phyloP scores from a whole-genome alignment of 805 yeast species.

The Yarrowia sp. region DNA sequence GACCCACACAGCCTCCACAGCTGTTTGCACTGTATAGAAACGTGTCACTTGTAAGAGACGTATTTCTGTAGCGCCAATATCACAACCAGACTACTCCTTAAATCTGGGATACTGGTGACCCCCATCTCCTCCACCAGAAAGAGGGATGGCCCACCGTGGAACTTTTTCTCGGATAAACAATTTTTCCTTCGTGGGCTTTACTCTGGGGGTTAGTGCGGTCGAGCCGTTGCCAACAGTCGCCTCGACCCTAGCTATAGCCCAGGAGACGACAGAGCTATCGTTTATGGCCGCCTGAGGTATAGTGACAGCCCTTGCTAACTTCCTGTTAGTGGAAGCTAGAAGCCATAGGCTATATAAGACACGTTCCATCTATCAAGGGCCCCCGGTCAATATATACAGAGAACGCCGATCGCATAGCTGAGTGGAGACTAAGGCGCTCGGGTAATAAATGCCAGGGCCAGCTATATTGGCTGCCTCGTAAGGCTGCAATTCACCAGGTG shows the following conservation, averaged over 20 bases:
- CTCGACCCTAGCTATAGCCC: neutral
- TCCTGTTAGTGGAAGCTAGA: neutral
- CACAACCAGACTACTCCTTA: neutral
- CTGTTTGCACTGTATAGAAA: no score
- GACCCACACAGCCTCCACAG: neutral
- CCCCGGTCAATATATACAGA: neutral
- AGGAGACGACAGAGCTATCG: neutral
- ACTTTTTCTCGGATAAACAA: neutral
- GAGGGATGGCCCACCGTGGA: neutral
- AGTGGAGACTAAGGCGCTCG: neutral
- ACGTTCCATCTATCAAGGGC: no score
- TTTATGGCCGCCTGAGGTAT: no score
- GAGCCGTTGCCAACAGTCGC: neutral
- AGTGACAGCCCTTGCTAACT: neutral
- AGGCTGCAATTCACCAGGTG: neutral
- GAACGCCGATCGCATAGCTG: neutral
- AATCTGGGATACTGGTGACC: neutral
- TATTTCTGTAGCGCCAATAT: no score
- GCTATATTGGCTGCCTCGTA: neutral
- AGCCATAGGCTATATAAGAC: neutral
- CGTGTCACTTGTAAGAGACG: no score
- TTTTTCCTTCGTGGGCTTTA: neutral
- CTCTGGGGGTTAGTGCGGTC: neutral
- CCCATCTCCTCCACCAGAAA: neutral
- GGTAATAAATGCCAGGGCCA: no score